Conservation (phyloP, 1,284 basidiomycete genomes). For the Puccinia triticina region DNA sequence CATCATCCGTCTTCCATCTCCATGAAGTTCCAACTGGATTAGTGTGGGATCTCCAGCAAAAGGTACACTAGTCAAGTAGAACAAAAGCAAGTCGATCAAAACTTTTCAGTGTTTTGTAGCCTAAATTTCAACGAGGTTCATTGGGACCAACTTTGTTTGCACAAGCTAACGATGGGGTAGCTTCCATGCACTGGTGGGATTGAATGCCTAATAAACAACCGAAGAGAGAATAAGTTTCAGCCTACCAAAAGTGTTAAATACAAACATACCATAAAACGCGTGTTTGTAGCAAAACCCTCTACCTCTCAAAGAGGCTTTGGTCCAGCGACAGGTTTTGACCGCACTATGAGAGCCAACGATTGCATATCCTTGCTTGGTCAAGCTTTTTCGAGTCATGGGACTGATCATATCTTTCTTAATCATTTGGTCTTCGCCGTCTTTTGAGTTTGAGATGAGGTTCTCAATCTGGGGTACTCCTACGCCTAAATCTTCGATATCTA, state of each 20-base stretch:
- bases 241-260: neutral
- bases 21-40: conserved; percentile 53
- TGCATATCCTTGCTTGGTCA: conserved; percentile 53
- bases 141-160: conserved; percentile 46
- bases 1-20: conserved; percentile 53
- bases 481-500: conserved; percentile 51
- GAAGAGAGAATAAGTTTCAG: neutral
- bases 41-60: conserved; percentile 52
- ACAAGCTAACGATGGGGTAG: conserved; percentile 52
- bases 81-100: neutral
- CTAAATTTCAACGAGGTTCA: neutral
- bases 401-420: conserved; percentile 52
- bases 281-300: conserved; percentile 53
- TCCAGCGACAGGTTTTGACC: conserved; percentile 53
- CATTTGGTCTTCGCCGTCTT: neutral
- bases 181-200: conserved; percentile 53
- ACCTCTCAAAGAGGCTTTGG: conserved; percentile 50
- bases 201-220: conserved; percentile 42
- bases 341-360: conserved; percentile 52
- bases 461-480: conserved; percentile 31
- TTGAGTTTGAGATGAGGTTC: neutral
- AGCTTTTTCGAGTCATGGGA: conserved; percentile 49
- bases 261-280: conserved; percentile 49
- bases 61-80: conserved; percentile 46
- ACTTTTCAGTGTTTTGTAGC: neutral